Base-by-base conservation (phyloP, 805 yeast genomes). In the Candida takata region DNA sequence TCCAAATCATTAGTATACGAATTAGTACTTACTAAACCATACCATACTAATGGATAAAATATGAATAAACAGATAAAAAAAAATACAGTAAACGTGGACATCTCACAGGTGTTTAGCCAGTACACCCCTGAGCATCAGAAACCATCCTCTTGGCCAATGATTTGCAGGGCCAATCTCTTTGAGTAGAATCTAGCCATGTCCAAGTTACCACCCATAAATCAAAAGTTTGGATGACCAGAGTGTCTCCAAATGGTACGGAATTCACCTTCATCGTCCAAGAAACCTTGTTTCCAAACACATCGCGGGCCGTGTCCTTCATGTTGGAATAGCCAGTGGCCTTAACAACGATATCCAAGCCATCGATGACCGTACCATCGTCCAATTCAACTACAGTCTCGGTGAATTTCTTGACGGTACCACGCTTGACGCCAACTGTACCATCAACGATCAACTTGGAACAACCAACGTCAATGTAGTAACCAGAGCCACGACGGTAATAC, bases 381-480 rank as follows among this genome's bases (percentile, higher is more conserved):
- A 67, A 57, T 10, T 55, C 56, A 24, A 67, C 70, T 3, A 64
- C 61, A 37, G 51, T 47, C 40, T 60, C 65, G 12, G 55, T 50
- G 48, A 67, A 64, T 29, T 52, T 44, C 29, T 55, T 56, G 25
- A 67, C 57, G 14, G 48, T 46, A 7, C 67, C 64, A 31, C 58
- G 55, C 48, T 62, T 58, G 32, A 67, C 49, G 21, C 53, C 49
- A 38, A 67, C 60, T 40, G 62, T 61, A 12, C 64, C 68, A 10
- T 63, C 61, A 27, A 55, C 51, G 37, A 67, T 63, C 38, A 61
- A 47, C 27, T 54, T 56, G 24, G 70, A 62, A 39, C 64, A 58
- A 8, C 73, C 73, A 30, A 65, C 70, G 42, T 67, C 70, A 37
- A 62, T 64, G 44, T 67, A 67, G 45, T 66, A 67, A 29, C 73